Percentiles rank a stretch among this genome's conserved stretches.
Evolutionary conservation across 2,329 filamentous ascomycete species (phyloP).

Genomic region (Calonectria fujianensis): DNA sequence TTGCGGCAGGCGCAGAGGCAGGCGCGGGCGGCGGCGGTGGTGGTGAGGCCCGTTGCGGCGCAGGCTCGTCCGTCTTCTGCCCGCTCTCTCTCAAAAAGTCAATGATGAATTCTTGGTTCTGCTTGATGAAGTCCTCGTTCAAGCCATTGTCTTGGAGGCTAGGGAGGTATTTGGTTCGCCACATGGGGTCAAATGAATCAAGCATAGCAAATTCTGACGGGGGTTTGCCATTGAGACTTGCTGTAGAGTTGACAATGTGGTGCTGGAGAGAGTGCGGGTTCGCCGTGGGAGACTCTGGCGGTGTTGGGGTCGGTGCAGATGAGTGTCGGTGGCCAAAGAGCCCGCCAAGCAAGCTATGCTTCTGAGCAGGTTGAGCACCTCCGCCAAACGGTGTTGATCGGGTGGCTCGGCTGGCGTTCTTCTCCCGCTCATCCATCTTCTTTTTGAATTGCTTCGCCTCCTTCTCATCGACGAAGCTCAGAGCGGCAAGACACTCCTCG

Average conservation of each 20-base stretch:
- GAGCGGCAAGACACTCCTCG: constrained; percentile 90
- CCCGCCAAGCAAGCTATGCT: constrained; percentile 73
- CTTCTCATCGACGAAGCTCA: constrained; percentile 97
- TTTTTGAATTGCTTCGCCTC: constrained; percentile 98
- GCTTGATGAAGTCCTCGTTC: constrained; percentile 79
- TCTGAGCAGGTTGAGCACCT: constrained; percentile 62
- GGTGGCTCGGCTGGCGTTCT: constrained; percentile 94
- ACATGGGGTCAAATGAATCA: constrained; percentile 78
- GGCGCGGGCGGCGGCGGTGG: constrained; percentile 49
- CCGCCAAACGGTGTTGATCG: constrained; percentile 84
- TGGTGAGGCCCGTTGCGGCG: constrained; percentile 45
- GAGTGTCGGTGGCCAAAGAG: constrained; percentile 78
- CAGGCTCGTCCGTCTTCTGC: constrained; percentile 57
- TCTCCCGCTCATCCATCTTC: constrained; percentile 97
- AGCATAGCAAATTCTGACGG: constrained; percentile 76
- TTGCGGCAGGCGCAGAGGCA: constrained; percentile 54
- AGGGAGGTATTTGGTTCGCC: constrained; percentile 80
- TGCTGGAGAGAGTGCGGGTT: constrained; percentile 61
- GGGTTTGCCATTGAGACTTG: constrained; percentile 67
- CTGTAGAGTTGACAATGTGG: constrained; percentile 64
- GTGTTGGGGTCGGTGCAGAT: constrained; percentile 74
- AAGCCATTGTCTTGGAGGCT: constrained; percentile 78
- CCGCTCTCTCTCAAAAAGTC: constrained; percentile 77
- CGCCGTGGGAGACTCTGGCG: constrained; percentile 73
- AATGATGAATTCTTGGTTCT: constrained; percentile 81